Percentiles rank a stretch among this genome's conserved stretches.
phyloP scores from a whole-genome alignment of 768 basidiomycete genomes.

The Mycena epipterygia region DNA sequence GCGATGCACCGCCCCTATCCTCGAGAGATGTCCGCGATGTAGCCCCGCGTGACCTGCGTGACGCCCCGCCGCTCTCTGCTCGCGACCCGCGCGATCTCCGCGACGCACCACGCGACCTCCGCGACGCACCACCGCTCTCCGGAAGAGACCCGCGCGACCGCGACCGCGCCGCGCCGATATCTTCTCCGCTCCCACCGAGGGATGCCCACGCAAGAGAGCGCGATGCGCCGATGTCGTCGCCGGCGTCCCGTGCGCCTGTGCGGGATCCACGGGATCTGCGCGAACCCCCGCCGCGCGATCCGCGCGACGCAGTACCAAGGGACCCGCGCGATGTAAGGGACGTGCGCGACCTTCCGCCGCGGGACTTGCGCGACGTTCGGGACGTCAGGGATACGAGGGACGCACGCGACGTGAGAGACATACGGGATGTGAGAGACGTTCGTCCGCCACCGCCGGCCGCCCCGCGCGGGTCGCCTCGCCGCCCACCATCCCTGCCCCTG shows the following conservation, averaged over 20 bases:
- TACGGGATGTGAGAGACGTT: too few relatives aligned
- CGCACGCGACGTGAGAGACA: too few relatives aligned
- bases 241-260: constrained; percentile 10
- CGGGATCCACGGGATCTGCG: constrained; percentile 8
- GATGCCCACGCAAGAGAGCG: constrained; percentile 14
- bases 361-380: constrained; percentile 21
- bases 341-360: constrained; percentile 6
- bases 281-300: constrained; percentile 8
- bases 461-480: constrained; percentile 17
- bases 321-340: too few relatives aligned
- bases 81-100: too few relatives aligned
- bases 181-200: constrained; percentile 17
- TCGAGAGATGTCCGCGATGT: constrained; percentile 9
- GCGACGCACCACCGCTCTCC: constrained; percentile 11
- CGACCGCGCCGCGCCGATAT: constrained; percentile 16
- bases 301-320: constrained; percentile 1
- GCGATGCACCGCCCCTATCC: constrained; percentile 19
- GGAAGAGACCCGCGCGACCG: neutral
- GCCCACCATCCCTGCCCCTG: constrained; percentile 18
- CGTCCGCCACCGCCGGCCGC: too few relatives aligned
- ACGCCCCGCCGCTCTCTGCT: too few relatives aligned
- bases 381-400: too few relatives aligned
- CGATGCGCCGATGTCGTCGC: constrained; percentile 10
- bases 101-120: too few relatives aligned
- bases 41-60: too few relatives aligned